Conservation (phyloP, 306 rosid species). For the Betula pendula region DNA sequence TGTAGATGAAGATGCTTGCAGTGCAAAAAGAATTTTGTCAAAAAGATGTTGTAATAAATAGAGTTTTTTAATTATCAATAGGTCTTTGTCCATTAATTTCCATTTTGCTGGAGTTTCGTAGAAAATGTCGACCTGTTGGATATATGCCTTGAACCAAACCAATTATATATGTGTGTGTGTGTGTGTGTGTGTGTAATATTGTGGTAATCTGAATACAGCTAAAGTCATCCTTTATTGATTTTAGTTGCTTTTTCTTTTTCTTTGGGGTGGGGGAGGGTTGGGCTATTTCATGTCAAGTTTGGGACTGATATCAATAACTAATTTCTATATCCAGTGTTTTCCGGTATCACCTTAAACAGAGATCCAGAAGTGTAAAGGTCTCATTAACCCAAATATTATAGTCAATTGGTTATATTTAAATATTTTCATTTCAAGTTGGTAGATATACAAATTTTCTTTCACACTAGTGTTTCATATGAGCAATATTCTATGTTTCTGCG, state of each 20-base stretch:
- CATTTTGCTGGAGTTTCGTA: background rate
- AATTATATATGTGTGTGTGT: no score
- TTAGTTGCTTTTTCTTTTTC: no score
- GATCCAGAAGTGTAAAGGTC: background rate
- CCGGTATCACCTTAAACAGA: background rate
- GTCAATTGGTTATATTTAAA: background rate
- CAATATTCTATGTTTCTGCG: slow-evolving; percentile 25
- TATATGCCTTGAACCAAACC: background rate
- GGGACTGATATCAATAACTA: background rate
- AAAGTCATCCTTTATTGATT: no score
- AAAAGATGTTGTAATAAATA: no score
- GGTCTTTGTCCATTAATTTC: background rate
- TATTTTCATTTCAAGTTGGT: slow-evolving; percentile 16
- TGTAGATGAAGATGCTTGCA: background rate
- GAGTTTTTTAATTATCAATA: no score
- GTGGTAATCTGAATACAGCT: background rate
- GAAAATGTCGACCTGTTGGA: background rate
- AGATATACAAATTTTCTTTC: background rate
- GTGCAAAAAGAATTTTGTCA: background rate
- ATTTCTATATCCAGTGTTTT: background rate
- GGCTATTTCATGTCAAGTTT: no score
- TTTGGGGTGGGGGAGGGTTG: no score
- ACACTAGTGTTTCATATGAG: slow-evolving; percentile 27
- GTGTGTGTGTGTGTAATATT: no score
- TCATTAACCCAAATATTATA: background rate